Percentiles rank a stretch among this genome's conserved stretches.
phyloP scores from a whole-genome alignment of 2,329 filamentous ascomycete genomes.

The Coniochaeta pulveracea region DNA sequence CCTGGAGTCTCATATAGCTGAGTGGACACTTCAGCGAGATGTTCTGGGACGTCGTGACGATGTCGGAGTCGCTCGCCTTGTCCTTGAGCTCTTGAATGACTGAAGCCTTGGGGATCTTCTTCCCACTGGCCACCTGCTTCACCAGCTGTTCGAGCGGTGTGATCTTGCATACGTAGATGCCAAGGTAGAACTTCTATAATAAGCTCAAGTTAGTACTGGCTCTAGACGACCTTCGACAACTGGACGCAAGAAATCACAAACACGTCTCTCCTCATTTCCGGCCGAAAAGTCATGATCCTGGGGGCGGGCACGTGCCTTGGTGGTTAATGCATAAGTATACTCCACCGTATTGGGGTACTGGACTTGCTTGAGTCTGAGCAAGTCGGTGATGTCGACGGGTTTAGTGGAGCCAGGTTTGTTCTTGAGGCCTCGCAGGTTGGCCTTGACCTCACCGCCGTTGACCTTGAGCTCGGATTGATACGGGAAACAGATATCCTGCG shows the following conservation, averaged over 20 bases:
- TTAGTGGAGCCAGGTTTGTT: slow-evolving; percentile 92
- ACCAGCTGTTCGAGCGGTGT: slow-evolving; percentile 64
- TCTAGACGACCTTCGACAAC: too few species aligned
- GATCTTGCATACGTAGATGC: slow-evolving; percentile 64
- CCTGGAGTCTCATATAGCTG: slow-evolving; percentile 69
- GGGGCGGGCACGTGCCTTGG: slow-evolving; percentile 56
- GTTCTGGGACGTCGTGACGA: slow-evolving; percentile 77
- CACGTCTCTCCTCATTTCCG: slow-evolving; percentile 6
- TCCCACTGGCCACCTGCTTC: slow-evolving; percentile 49
- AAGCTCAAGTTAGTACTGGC: neutral
- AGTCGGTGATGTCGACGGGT: slow-evolving; percentile 79
- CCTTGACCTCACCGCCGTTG: slow-evolving; percentile 78
- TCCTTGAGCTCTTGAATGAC: slow-evolving; percentile 76
- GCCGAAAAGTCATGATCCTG: slow-evolving; percentile 8
- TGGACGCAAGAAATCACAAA: slow-evolving; percentile 9
- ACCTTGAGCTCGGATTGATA: slow-evolving; percentile 87
- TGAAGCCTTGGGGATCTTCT: slow-evolving; percentile 66
- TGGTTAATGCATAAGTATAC: slow-evolving; percentile 86
- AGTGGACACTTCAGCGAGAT: slow-evolving; percentile 89
- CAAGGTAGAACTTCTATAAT: slow-evolving; percentile 57
- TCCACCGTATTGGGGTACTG: slow-evolving; percentile 67
- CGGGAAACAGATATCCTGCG: slow-evolving; percentile 78
- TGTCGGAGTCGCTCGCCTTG: slow-evolving; percentile 76
- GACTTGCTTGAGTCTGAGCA: slow-evolving; percentile 55
- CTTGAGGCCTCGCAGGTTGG: slow-evolving; percentile 89